These are phyloP conservation scores for Globisporangium emineosum DNA, from an alignment of 352 stramenopile genomes.

Conservation along the genomic window DNA sequence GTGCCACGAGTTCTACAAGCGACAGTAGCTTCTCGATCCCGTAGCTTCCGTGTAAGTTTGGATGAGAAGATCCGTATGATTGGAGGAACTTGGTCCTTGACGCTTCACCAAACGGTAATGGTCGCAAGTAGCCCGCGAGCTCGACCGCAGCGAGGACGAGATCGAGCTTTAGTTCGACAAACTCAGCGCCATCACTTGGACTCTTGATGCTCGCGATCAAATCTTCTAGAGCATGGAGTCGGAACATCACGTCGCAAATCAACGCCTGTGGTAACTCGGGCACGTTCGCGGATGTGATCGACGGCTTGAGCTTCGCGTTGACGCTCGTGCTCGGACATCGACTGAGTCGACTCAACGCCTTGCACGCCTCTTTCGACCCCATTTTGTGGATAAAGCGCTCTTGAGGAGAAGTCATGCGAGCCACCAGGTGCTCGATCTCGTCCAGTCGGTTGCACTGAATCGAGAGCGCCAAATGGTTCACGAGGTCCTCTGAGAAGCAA, in stretches of 20 bases:
- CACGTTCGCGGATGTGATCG: constrained; percentile 43
- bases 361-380: constrained; percentile 51
- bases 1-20: constrained; percentile 47
- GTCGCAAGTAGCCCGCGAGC: constrained; percentile 53
- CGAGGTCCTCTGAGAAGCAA: constrained; percentile 54
- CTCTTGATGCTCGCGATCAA: constrained; percentile 48
- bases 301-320: constrained; percentile 36
- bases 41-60: constrained; percentile 36
- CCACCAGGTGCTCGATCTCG: constrained; percentile 44
- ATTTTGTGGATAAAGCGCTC: constrained; percentile 46
- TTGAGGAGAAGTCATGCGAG: constrained; percentile 18
- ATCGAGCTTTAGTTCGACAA: constrained; percentile 31
- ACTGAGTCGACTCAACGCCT: constrained; percentile 50
- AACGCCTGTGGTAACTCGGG: constrained; percentile 52
- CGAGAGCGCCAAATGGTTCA: constrained; percentile 66
- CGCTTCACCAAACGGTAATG: constrained; percentile 53
- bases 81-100: constrained; percentile 42
- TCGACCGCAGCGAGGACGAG: constrained; percentile 53
- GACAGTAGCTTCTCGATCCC: constrained; percentile 39
- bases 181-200: constrained; percentile 50
- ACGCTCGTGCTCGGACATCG: constrained; percentile 39
- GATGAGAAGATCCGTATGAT: not conserved
- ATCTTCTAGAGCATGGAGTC: constrained; percentile 69
- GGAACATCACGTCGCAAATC: constrained; percentile 60
- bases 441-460: constrained; percentile 74